These are phyloP conservation scores for Cytospora piceicola DNA, from an alignment of 2,329 filamentous ascomycete species.

Conservation along the genomic window DNA sequence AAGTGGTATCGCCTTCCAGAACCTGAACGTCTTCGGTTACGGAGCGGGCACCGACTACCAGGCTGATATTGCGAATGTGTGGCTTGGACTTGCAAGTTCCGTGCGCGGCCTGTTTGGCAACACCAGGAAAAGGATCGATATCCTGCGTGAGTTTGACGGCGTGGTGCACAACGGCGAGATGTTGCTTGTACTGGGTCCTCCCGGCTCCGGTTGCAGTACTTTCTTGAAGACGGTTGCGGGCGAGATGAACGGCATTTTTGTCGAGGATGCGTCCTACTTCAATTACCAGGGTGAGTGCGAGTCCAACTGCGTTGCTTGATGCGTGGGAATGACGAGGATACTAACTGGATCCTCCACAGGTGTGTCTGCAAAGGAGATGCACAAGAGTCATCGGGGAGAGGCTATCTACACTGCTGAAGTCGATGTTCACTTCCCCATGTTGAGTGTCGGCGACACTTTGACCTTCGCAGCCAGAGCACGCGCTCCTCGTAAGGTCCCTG, in stretches of 20 bases:
- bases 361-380: conserved; percentile 73
- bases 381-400: conserved; percentile 77
- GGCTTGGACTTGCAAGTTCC: conserved; percentile 53
- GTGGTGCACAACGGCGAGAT: conserved; percentile 73
- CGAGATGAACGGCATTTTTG: conserved; percentile 77
- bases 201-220: conserved; percentile 77
- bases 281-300: conserved; percentile 72
- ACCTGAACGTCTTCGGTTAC: conserved; percentile 70
- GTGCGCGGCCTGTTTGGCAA: conserved; percentile 55
- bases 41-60: conserved; percentile 72
- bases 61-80: conserved; percentile 66
- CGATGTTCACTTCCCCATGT: conserved; percentile 78
- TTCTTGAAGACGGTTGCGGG: conserved; percentile 84
- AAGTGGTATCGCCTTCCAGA: conserved; percentile 67
- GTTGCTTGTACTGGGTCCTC: conserved; percentile 74
- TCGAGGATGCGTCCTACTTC: conserved; percentile 72
- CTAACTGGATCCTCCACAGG: conserved; percentile 43
- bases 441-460: conserved; percentile 78
- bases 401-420: conserved; percentile 86
- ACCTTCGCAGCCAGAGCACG: conserved; percentile 75
- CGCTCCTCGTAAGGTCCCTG: conserved; percentile 64
- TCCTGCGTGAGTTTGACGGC: conserved; percentile 69
- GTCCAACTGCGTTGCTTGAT: not conserved
- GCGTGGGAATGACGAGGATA: not conserved
- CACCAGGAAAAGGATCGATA: conserved; percentile 64